Evolutionary conservation across 768 basidiomycete genomes (phyloP).

Genomic region (Naematelia aurantialba): DNA sequence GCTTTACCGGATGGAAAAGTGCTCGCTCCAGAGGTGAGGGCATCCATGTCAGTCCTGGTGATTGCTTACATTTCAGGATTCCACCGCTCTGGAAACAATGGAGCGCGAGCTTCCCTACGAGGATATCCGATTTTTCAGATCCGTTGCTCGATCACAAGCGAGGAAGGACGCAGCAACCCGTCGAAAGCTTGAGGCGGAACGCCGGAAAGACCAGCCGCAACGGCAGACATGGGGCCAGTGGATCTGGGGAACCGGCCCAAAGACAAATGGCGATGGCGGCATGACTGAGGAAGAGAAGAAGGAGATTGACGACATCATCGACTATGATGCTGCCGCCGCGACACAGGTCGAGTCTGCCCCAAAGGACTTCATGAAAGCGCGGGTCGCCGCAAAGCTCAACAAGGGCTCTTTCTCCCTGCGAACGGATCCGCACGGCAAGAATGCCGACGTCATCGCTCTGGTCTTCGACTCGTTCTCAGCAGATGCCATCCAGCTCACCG

Average conservation of each 20-base stretch:
- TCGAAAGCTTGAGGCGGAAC: conserved; percentile 66
- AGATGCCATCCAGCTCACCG: conserved; percentile 74
- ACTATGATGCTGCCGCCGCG: conserved; percentile 76
- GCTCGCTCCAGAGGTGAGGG: conserved; percentile 58
- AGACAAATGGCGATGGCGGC: conserved; percentile 50
- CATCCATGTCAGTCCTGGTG: neutral
- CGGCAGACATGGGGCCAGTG: conserved; percentile 58
- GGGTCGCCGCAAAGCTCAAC: conserved; percentile 71
- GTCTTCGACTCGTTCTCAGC: conserved; percentile 84
- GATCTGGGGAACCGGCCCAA: conserved; percentile 71
- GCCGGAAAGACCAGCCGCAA: conserved; percentile 61
- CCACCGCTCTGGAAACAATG: conserved; percentile 57
- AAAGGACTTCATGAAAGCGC: conserved; percentile 72
- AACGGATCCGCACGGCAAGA: conserved; percentile 62
- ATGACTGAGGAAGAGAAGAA: conserved; percentile 88
- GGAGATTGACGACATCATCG: conserved; percentile 82
- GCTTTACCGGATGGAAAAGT: conserved; percentile 55
- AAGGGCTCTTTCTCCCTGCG: conserved; percentile 83
- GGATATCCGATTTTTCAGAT: conserved; percentile 95
- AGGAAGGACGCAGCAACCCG: conserved; percentile 74
- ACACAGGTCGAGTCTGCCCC: conserved; percentile 65
- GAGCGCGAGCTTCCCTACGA: conserved; percentile 85
- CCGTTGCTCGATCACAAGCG: conserved; percentile 80
- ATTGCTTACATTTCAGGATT: conserved; percentile 34
- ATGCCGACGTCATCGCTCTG: conserved; percentile 73